These are phyloP conservation scores for Asterionellopsis glacialis DNA, from an alignment of 108 stramenopile species.

Conservation along the genomic window DNA sequence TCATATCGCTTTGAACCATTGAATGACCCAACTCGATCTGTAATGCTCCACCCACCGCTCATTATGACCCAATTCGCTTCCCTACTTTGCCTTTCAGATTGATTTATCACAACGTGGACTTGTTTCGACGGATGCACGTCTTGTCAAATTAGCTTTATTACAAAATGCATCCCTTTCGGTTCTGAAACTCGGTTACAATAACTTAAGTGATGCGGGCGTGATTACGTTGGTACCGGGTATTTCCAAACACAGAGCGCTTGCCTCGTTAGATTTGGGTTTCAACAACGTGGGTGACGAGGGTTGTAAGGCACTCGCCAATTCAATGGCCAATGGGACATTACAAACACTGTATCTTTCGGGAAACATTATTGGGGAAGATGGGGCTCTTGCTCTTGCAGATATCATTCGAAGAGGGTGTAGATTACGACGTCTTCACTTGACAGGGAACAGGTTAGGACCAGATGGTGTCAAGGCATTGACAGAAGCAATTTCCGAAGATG, in stretches of 20 bases:
- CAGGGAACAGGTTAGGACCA: constrained; percentile 69
- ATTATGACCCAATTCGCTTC: constrained; percentile 1
- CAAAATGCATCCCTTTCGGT: constrained; percentile 70
- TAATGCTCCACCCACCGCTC: too few species aligned
- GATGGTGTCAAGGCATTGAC: constrained; percentile 69
- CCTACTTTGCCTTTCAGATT: constrained; percentile 31
- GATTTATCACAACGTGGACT: constrained; percentile 79
- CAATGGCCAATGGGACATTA: constrained; percentile 27
- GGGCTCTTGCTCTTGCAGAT: constrained; percentile 64
- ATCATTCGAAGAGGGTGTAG: constrained; percentile 50
- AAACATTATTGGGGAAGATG: constrained; percentile 61
- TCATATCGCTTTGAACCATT: background rate
- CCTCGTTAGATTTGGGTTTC: constrained; percentile 75
- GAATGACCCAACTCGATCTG: too few species aligned
- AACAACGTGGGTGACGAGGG: constrained; percentile 82
- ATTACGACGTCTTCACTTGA: constrained; percentile 64
- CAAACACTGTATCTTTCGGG: constrained; percentile 75
- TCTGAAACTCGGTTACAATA: constrained; percentile 83
- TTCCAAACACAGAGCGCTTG: constrained; percentile 49
- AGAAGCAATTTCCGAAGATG: constrained; percentile 65
- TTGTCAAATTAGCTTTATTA: constrained; percentile 65
- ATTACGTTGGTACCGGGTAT: constrained; percentile 39
- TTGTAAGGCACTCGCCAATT: constrained; percentile 53
- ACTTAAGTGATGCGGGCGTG: constrained; percentile 60
- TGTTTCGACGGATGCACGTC: constrained; percentile 51